Evolutionary conservation across 176 grass and related monocot species (phyloP).

Genomic region (Bromus sterilis): DNA sequence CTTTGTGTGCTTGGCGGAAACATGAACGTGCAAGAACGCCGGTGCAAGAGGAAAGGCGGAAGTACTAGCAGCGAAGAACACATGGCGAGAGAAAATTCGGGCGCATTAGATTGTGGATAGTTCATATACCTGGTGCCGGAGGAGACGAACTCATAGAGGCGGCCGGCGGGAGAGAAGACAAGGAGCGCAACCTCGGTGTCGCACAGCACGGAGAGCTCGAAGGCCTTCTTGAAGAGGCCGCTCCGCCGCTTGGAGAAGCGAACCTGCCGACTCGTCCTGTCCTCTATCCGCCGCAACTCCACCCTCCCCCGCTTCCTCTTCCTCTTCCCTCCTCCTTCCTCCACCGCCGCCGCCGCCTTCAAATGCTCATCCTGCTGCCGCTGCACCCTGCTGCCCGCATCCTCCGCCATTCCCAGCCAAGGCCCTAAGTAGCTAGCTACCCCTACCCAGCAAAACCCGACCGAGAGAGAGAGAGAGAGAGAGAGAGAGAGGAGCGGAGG

Average conservation of each 20-base stretch:
- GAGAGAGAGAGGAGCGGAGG: neutral
- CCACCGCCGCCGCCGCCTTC: neutral
- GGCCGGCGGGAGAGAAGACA: conserved; percentile 30
- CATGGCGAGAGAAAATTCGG: neutral
- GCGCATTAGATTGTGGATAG: neutral
- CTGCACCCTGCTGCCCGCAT: neutral
- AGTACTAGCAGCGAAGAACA: neutral
- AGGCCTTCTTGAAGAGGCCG: conserved; percentile 28
- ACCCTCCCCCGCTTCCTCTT: conserved; percentile 18
- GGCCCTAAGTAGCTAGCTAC: neutral
- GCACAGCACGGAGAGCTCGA: conserved; percentile 19
- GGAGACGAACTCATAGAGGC: conserved; percentile 29
- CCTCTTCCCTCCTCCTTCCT: neutral
- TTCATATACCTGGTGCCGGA: neutral
- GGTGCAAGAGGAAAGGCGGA: neutral
- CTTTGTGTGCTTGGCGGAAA: neutral
- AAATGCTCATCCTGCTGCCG: neutral
- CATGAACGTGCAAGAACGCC: neutral
- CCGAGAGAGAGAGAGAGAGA: neutral
- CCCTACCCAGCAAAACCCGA: neutral
- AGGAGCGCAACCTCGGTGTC: conserved; percentile 22
- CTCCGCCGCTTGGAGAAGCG: conserved; percentile 28
- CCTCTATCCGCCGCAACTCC: conserved; percentile 30
- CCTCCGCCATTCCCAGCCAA: neutral
- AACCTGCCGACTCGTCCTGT: conserved; percentile 23